Base-by-base conservation (phyloP, 2,329 filamentous ascomycete genomes). In the Pleoardoris graminearum region DNA sequence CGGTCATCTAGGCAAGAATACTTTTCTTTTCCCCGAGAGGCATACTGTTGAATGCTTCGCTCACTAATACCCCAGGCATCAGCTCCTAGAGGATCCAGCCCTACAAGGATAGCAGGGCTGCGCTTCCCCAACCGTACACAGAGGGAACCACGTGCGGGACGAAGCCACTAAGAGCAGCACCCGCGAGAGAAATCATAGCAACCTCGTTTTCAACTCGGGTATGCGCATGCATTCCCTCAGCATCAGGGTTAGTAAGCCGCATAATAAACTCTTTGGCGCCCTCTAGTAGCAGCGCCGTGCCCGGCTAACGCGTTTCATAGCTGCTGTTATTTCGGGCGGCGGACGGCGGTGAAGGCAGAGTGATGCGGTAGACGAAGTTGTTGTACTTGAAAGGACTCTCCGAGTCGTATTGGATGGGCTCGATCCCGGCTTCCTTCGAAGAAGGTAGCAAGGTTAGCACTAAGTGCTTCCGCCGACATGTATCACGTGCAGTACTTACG, bases 361-460 rank as follows among this genome's bases (percentile, higher is more conserved):
- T 53, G 49, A 74, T 50, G 30, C 48, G 65, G 54, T 74, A 73
- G 23, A 73, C 62, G 47, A 73, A 73, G 57, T 72, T 73, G 57
- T 72, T 71, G 59, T 71, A 72, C 39, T 66, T 68, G 61, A 71
- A 73, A 12, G 63, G 64, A 45, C 57, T 61, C 38, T 67, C 57
- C 22, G 67, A 62, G 25, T 73, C 66, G 48, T 73, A 71, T 57
- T 68, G 59, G 39, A 72, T 62, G 8, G 65, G 67, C 12, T 29
- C 43, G 37, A 70, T 59, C 23, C 61, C 39, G 21, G 48, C 57
- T 48, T 53, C 53, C 48, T 50, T 37, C 44, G n/a, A 38, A 27
- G 25, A 27, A n/a, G n/a, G n/a, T 44, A 51, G 21, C 29, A 46
- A 48, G 21, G 25, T 50, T 39, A 50, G 36, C 19, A 32, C 17